Conservation (phyloP, 176 grass and related monocot species). For the Urochloa ruziziensis region DNA sequence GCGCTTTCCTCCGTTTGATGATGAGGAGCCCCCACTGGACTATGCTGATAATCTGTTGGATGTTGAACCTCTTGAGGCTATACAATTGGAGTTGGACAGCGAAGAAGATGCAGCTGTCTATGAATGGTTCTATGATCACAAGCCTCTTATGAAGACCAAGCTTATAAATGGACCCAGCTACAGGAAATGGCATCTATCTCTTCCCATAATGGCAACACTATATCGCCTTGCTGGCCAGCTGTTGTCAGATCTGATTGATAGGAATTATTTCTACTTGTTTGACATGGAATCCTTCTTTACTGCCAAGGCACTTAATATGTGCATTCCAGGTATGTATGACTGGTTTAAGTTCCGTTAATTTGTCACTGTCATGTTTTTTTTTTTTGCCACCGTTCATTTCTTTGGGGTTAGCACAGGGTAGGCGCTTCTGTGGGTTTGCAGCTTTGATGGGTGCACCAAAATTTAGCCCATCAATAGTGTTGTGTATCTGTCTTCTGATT, state of each 20-base stretch:
- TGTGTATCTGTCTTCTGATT: neutral
- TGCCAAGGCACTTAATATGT: constrained; percentile 97
- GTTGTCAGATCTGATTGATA: constrained; percentile 85
- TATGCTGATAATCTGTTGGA: constrained; percentile 98
- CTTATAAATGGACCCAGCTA: constrained; percentile 98
- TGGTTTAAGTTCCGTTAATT: neutral
- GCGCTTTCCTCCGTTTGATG: constrained; percentile 99
- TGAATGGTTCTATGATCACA: constrained; percentile 98
- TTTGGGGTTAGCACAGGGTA: neutral
- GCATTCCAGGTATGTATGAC: constrained; percentile 76
- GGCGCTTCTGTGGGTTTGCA: neutral
- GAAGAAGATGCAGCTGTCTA: constrained; percentile 97
- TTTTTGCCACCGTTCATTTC: neutral
- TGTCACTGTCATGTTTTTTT: neutral
- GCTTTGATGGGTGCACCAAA: constrained; percentile 2
- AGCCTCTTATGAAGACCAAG: constrained; percentile 92
- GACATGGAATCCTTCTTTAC: constrained; percentile 99
- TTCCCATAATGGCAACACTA: constrained; percentile 97
- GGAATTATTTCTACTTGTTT: constrained; percentile 95
- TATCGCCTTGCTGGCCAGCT: constrained; percentile 94
- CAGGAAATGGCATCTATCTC: constrained; percentile 89
- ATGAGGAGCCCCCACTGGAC: constrained; percentile 94
- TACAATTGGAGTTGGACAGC: constrained; percentile 81
- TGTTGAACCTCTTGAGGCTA: constrained; percentile 93
- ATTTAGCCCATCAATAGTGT: neutral